Evolutionary conservation across 2,329 filamentous ascomycete species (phyloP), one percentile per base, ranked within the genome.

Genomic region (Apiospora phragmitis): DNA sequence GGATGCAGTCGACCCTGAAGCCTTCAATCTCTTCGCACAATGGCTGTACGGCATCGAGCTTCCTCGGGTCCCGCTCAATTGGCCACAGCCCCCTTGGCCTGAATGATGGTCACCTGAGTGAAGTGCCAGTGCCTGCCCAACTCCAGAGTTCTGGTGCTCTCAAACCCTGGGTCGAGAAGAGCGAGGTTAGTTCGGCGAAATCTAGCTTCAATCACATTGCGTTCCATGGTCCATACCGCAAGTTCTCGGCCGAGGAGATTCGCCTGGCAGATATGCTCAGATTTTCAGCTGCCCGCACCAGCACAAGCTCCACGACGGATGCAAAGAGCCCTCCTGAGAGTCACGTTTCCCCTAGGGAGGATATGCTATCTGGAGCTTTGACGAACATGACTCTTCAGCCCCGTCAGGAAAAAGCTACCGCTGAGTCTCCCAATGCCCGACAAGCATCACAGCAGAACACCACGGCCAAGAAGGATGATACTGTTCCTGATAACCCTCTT

Each of bases 11-110:
- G 43, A 59, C 45, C 41, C 18, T 49, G 24, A 51, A n/a, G 67
- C 67, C 2, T 68, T 68, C 67, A 68, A 59, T n/a, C 45, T 68
- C 12, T 59, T 68, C 45, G 24, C 24, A 18, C 41, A 32, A 24
- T 68, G 67, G 45, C 29, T 68, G 14, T 49, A 68, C 38, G 67
- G 43, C 6, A n/a, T 18, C 16, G 29, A 24, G 16, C 45, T 68
- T 16, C 67, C 67, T 26, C 35, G n/a, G 8, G 67, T 55, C 9
- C 32, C 24, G 16, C 8, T 35, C 1, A 1, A 1, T 32, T 41
- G n/a, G 67, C 29, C 43, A 32, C 16, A 47, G 3, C 24, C 14
- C 3, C 5, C 47, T 24, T 11, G 14, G 35, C 45, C 14, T 55
- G 24, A 16, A 55, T 9, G 26, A 32, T 18, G 16, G 12, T 9